Evolutionary conservation across 1,284 basidiomycete species (phyloP), one percentile per base, ranked within the genome.

Genomic region (Fomes fomentarius): DNA sequence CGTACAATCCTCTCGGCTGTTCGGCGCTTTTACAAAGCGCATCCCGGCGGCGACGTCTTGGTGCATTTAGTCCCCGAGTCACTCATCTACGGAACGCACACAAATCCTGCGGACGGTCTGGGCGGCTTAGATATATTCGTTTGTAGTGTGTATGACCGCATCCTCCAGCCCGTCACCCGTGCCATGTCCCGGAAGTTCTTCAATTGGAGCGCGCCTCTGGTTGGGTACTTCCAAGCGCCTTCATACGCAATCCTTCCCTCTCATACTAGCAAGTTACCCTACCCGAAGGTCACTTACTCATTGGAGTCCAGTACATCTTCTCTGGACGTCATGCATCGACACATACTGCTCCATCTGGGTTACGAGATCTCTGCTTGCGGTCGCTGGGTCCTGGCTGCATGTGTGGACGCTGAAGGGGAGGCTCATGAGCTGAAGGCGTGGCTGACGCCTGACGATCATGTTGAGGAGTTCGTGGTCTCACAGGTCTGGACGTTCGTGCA

Each of bases 401-500:
- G 83, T 63, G 72, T 89, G 10, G 92, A 94, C 64, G 84, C 92
- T 63, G 76, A 85, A 5, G 91, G 91, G 4, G 90, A 93, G 66
- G 81, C 76, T 12, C 82, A 87, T 63, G 83, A 87, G 50, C 63
- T 86, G 26, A 81, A 79, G 9, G 80, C 86, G 7, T 89, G 87
- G 85, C 66, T 86, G 31, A 74, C 76, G n/a, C 78, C 80, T 22
- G 74, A 73, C 22, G 78, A 77, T 26, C 57, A 62, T 22, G 52
- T 68, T 26, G 72, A 78, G 61, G 66, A 69, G 26, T 78, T 78
- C 56, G 66, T 80, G 14, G 75, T 83, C 11, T 69, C 68, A 42
- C 80, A 81, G 56, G 74, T 94, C 4, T 93, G 90, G 89, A 74
- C 75, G 9, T 88, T 93, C 66, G 79, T 79, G 1, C 69, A 79